These are phyloP conservation scores for Bretziella fagacearum DNA, from an alignment of 2,329 filamentous ascomycete genomes.

Conservation along the genomic window DNA sequence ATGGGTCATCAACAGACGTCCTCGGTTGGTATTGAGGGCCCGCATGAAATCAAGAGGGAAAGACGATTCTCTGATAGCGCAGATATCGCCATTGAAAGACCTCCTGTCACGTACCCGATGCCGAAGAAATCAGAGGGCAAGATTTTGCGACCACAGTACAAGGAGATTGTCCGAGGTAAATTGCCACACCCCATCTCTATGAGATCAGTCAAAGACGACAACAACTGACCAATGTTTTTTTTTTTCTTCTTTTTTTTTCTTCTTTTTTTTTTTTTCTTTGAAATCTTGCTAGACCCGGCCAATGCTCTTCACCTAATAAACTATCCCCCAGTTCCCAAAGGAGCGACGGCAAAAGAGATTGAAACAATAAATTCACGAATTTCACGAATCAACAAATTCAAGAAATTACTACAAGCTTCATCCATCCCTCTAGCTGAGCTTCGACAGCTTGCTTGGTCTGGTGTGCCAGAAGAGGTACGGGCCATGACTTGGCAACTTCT, in stretches of 20 bases:
- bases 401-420: constrained; percentile 81
- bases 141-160: constrained; percentile 91
- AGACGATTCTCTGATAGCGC: constrained; percentile 66
- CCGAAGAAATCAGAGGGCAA: constrained; percentile 85
- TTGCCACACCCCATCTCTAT: too few species aligned
- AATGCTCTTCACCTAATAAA: constrained; percentile 91
- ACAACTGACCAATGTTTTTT: too few species aligned
- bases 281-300: constrained; percentile 62
- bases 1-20: constrained; percentile 3
- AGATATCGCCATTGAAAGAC: constrained; percentile 84
- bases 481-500: constrained; percentile 98
- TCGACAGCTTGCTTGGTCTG: constrained; percentile 78
- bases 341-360: constrained; percentile 64
- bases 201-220: too few species aligned
- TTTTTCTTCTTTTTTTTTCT: too few species aligned
- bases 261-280: too few species aligned
- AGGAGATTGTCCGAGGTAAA: constrained; percentile 71
- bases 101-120: constrained; percentile 65
- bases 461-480: constrained; percentile 83
- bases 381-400: constrained; percentile 95
- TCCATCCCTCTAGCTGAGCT: constrained; percentile 75
- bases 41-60: constrained; percentile 21
- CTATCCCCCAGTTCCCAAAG: constrained; percentile 56
- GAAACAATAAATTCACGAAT: constrained; percentile 79
- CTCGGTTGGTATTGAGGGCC: not conserved